Evolutionary conservation across 2,329 filamentous ascomycete genomes (phyloP).

Genomic region (Fragosphaeria purpurea): DNA sequence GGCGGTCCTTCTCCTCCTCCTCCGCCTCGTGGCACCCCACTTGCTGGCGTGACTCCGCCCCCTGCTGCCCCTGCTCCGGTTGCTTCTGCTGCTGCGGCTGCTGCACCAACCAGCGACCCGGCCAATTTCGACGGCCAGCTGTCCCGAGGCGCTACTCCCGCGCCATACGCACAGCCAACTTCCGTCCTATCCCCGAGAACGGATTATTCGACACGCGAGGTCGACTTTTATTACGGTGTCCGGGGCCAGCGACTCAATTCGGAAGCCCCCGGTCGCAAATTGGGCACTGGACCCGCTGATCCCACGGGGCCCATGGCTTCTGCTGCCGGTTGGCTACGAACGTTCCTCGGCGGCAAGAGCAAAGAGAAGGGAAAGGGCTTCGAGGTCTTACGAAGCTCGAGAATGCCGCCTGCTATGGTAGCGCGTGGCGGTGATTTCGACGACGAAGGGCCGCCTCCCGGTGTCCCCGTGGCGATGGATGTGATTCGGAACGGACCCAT

Average conservation of each 20-base stretch:
- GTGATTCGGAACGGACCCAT: slow-evolving; percentile 51
- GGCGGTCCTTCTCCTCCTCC: slow-evolving; percentile 13
- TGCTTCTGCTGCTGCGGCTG: slow-evolving; percentile 8
- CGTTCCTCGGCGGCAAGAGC: slow-evolving; percentile 68
- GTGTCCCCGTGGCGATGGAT: slow-evolving; percentile 55
- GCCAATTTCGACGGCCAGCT: slow-evolving; percentile 31
- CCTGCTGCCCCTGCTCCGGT: not conserved
- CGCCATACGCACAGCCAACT: slow-evolving; percentile 26
- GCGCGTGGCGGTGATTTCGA: slow-evolving; percentile 45
- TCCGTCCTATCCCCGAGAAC: slow-evolving; percentile 49
- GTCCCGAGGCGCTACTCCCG: slow-evolving; percentile 34
- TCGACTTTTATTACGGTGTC: slow-evolving; percentile 93
- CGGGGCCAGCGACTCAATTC: slow-evolving; percentile 79
- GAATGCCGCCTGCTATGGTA: slow-evolving; percentile 70
- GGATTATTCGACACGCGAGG: slow-evolving; percentile 88
- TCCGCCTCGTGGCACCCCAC: slow-evolving; percentile 18
- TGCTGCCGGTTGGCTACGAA: slow-evolving; percentile 81
- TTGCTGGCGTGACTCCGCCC: not conserved
- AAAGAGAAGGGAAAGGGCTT: slow-evolving; percentile 96
- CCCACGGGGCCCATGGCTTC: slow-evolving; percentile 85
- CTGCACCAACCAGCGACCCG: slow-evolving; percentile 21
- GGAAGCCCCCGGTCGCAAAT: slow-evolving; percentile 67
- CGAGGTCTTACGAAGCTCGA: slow-evolving; percentile 83
- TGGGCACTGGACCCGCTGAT: slow-evolving; percentile 90
- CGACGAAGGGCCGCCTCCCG: slow-evolving; percentile 57